Conservation (phyloP, 2,329 filamentous ascomycete genomes). For the Colletotrichum noveboracense region DNA sequence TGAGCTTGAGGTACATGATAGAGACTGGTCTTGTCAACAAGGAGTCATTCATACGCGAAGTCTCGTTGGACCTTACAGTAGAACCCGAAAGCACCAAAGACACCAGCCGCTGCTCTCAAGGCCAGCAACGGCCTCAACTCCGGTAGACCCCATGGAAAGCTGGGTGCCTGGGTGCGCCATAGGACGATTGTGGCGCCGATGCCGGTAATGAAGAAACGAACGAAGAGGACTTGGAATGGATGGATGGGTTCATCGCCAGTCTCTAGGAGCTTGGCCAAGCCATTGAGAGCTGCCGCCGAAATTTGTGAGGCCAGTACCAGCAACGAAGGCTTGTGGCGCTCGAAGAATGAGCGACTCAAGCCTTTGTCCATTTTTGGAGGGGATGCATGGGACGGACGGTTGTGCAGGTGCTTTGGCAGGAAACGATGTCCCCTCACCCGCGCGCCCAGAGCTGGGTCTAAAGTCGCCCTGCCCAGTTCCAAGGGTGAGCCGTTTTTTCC, state of each 20-base stretch:
- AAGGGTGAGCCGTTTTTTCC: neutral
- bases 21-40: neutral
- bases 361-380: neutral
- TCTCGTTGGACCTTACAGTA: neutral
- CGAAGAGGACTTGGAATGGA: constrained; percentile 12
- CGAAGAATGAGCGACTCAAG: neutral
- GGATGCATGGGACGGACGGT: neutral
- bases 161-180: neutral
- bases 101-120: neutral
- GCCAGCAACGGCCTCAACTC: neutral
- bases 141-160: neutral
- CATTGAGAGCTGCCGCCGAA: constrained; percentile 7
- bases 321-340: constrained; percentile 9
- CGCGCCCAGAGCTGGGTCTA: neutral
- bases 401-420: neutral
- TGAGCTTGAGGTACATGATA: constrained; percentile 14
- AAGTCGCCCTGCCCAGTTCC: neutral
- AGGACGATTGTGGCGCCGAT: neutral
- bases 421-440: neutral
- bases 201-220: constrained; percentile 13
- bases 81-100: constrained; percentile 3
- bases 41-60: accelerated
- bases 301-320: constrained; percentile 2
- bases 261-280: constrained; percentile 6
- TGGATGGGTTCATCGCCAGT: constrained; percentile 6